A percentile compares a stretch with the other conserved stretches of the same genome.
Conservation (phyloP, 2,329 filamentous ascomycete species). For the Penicillium oxalicum region DNA sequence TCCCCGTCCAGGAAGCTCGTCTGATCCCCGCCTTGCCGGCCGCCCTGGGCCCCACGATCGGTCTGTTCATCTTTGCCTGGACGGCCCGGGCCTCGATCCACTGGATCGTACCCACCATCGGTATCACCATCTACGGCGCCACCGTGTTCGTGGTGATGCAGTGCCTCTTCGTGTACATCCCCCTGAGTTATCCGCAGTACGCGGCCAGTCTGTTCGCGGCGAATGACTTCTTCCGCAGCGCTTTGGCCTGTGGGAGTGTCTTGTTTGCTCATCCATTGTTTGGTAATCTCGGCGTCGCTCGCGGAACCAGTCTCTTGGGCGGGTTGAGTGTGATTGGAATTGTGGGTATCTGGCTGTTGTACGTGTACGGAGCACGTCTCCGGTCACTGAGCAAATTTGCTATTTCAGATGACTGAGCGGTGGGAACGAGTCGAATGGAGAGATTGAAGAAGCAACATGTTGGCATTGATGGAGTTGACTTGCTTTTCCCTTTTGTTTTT, state of each 20-base stretch:
- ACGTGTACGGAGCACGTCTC: constrained; percentile 26
- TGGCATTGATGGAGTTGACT: not conserved
- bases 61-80: constrained; percentile 51
- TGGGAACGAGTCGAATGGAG: too few species aligned
- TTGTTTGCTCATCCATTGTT: constrained; percentile 33
- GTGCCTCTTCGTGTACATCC: constrained; percentile 39
- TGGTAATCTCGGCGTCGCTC: constrained; percentile 29
- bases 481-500: not conserved
- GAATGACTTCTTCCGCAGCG: constrained; percentile 31
- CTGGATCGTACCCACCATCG: constrained; percentile 36
- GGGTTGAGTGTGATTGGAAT: constrained; percentile 34
- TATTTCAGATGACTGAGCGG: constrained; percentile 5
- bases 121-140: constrained; percentile 37
- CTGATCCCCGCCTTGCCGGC: constrained; percentile 51
- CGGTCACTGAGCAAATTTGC: constrained; percentile 31
- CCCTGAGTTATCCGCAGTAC: constrained; percentile 30
- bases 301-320: constrained; percentile 31
- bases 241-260: constrained; percentile 20
- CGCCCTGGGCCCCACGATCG: constrained; percentile 50
- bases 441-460: not conserved
- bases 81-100: constrained; percentile 25
- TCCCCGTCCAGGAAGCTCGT: constrained; percentile 49
- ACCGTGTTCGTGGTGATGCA: constrained; percentile 39
- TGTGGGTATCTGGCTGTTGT: constrained; percentile 31
- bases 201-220: constrained; percentile 33